These are phyloP conservation scores for Stemphylium vesicarium DNA, from an alignment of 2,329 filamentous ascomycete genomes.

Conservation along the genomic window DNA sequence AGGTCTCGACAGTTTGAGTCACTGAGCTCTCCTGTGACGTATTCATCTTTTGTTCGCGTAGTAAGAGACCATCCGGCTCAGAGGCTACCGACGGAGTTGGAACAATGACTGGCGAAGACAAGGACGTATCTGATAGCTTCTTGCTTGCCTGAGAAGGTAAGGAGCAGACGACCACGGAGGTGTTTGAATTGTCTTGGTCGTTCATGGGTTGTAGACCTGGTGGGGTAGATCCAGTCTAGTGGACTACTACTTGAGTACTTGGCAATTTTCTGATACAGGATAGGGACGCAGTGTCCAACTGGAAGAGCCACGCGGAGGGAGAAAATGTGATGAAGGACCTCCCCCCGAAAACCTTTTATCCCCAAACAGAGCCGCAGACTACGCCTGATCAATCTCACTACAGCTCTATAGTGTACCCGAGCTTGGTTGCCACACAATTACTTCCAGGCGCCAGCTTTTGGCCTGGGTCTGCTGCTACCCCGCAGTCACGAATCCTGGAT, in stretches of 20 bases:
- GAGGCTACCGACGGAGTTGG: conserved; percentile 32
- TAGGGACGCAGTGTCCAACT: not conserved
- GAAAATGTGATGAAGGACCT: conserved; percentile 1
- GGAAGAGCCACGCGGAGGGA: not conserved
- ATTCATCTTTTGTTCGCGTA: conserved; percentile 23
- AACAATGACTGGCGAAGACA: conserved; percentile 33
- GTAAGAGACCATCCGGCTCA: conserved; percentile 24
- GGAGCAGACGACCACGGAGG: conserved; percentile 12
- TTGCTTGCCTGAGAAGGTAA: conserved; percentile 12
- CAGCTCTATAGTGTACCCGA: not conserved
- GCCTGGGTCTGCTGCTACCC: conserved; percentile 8
- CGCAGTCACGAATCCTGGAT: conserved; percentile 5
- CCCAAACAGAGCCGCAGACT: conserved; percentile 14
- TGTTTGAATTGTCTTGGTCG: conserved; percentile 19
- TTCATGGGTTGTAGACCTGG: conserved; percentile 24
- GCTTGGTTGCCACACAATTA: not conserved
- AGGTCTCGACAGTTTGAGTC: conserved; percentile 5
- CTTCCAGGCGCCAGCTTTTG: conserved; percentile 9
- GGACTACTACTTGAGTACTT: too few relatives aligned
- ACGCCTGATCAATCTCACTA: conserved; percentile 6
- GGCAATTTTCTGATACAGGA: too few relatives aligned
- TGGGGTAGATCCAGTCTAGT: too few relatives aligned
- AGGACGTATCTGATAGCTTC: conserved; percentile 29
- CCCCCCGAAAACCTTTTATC: conserved; percentile 19
- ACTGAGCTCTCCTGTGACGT: conserved; percentile 20